Percentiles rank a stretch among this genome's conserved stretches.
phyloP scores from a whole-genome alignment of 225 moss, liverwort and hornwort genomes.

The Pseudisothecium myosuroides region DNA sequence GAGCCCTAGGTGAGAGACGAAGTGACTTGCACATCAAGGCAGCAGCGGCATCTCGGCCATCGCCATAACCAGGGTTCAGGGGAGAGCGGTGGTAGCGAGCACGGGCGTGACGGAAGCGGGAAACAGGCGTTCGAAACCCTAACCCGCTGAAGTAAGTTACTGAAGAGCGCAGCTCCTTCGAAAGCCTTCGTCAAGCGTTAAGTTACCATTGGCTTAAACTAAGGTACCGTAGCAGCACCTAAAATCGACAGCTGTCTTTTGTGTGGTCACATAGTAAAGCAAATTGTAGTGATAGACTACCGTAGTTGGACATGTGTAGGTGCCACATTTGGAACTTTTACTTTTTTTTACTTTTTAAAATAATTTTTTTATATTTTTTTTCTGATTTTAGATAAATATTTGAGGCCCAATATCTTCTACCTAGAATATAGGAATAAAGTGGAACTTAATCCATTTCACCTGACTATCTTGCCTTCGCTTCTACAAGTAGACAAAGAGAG shows the following conservation, averaged over 20 bases:
- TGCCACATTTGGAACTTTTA: neutral
- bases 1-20: neutral
- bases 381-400: neutral
- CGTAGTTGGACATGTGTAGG: no score
- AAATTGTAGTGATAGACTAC: neutral
- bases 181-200: neutral
- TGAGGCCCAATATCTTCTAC: no score
- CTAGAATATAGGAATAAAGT: no score
- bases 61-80: neutral
- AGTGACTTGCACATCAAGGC: neutral
- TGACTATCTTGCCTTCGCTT: neutral
- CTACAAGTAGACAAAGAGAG: fast-evolving
- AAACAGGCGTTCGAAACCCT: neutral
- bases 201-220: neutral
- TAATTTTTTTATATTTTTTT: no score
- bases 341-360: neutral
- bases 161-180: neutral
- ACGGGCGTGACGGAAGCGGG: neutral
- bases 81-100: neutral
- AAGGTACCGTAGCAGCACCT: neutral
- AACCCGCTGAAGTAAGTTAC: neutral
- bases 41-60: neutral
- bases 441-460: neutral
- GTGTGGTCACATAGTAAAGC: neutral
- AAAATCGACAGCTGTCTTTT: no score